Evolutionary conservation across 768 basidiomycete genomes (phyloP), one percentile per base, ranked within the genome.

Genomic region (Pulveroboletus sp.): DNA sequence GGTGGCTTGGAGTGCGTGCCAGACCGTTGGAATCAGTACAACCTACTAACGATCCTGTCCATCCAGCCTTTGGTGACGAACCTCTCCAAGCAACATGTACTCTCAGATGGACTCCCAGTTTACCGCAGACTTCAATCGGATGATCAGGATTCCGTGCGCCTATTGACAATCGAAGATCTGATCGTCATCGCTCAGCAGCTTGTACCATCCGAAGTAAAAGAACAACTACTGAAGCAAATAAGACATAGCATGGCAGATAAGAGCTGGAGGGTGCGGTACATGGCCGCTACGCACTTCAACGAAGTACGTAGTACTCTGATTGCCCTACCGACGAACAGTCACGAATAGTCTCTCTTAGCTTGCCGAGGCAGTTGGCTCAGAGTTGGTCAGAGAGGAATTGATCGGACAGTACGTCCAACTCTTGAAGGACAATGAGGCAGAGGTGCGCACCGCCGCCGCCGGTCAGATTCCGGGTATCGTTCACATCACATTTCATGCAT

Each of bases 201-300:
- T 53, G 75, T 83, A 8, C 86, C 92, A 2, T 72, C 83, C n/a
- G 94, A 98, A 71, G 85, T 93, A 37, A 93, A 93, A 66, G 89
- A 90, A 50, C 86, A 95, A 57, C 72, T 98, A 24, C 73, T 93
- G 55, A 85, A 86, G 57, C 88, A 94, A 67, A 85, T 97, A 60
- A 83, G 90, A 62, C 81, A 86, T 53, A 89, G 88, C 56, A 85
- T 96, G 43, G 77, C 83, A 10, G 96, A 99, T 69, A 96, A 97
- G 76, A 95, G 93, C 66, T 99, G 96, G 96, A 78, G 96, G 58
- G 96, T 99, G 46, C 78, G 96, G 66, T 99, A 97, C 69, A 97
- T 98, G 94, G 93, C 93, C 14, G 95, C 94, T 2, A 92, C 82
- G 56, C 91, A 97, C 68, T 98, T 98, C 71, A 96, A 98, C 57